phyloP scores from a whole-genome alignment of 2,329 filamentous ascomycete genomes.

The Nigrospora oryzae region DNA sequence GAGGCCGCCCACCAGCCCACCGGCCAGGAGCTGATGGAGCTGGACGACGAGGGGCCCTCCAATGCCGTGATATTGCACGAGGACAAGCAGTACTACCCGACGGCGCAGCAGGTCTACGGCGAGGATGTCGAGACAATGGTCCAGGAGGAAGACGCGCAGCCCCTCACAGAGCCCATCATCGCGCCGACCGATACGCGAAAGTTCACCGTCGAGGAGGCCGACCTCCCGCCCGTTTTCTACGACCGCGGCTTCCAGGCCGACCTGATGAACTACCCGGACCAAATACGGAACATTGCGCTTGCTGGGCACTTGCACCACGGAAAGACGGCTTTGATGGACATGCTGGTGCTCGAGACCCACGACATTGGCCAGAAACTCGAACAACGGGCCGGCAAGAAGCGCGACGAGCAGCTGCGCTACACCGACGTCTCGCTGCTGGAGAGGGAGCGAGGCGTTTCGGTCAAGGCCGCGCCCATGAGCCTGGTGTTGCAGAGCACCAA shows the following conservation, averaged over 20 bases:
- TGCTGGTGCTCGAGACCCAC: slow-evolving; percentile 93
- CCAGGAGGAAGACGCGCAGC: slow-evolving; percentile 94
- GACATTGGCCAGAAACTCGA: slow-evolving; percentile 73
- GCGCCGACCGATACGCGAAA: slow-evolving; percentile 91
- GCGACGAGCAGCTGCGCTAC: slow-evolving; percentile 87
- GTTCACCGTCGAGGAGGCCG: slow-evolving; percentile 86
- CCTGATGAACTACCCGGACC: slow-evolving; percentile 90
- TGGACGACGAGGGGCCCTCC: slow-evolving; percentile 83
- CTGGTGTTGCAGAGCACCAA: slow-evolving; percentile 80
- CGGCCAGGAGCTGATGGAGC: slow-evolving; percentile 84
- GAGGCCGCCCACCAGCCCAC: slow-evolving; percentile 54
- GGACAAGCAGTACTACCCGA: slow-evolving; percentile 99
- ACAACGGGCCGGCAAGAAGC: slow-evolving; percentile 69
- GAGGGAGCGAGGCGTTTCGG: slow-evolving; percentile 79
- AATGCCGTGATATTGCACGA: slow-evolving; percentile 98
- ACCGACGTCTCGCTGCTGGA: slow-evolving; percentile 89
- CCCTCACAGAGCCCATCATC: slow-evolving; percentile 85
- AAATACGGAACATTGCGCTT: slow-evolving; percentile 86
- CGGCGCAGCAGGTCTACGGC: slow-evolving; percentile 93
- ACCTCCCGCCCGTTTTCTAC: slow-evolving; percentile 82
- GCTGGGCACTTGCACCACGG: slow-evolving; percentile 94
- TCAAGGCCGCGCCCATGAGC: slow-evolving; percentile 93
- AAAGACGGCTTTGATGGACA: slow-evolving; percentile 97
- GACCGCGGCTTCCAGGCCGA: slow-evolving; percentile 90
- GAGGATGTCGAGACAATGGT: slow-evolving; percentile 91